phyloP scores from a whole-genome alignment of 495 filamentous ascomycete species.

The Penicillium crystallinum region DNA sequence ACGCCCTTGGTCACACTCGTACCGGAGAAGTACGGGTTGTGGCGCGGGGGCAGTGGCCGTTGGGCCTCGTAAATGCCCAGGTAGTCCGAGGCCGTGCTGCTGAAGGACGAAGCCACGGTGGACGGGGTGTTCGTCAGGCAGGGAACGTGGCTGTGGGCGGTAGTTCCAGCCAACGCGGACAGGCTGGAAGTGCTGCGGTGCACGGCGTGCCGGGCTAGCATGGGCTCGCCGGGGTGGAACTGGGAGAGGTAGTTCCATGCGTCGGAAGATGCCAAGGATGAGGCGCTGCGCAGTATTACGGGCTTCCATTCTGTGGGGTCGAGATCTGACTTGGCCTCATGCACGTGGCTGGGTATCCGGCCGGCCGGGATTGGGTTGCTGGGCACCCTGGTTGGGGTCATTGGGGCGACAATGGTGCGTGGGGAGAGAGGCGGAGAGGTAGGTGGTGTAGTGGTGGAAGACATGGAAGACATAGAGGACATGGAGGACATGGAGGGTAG shows the following conservation, averaged over 20 bases:
- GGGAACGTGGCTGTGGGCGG: conserved; percentile 18
- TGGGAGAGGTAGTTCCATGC: conserved; percentile 47
- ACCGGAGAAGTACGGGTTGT: conserved; percentile 34
- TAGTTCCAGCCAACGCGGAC: conserved; percentile 26
- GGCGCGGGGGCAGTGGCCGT: conserved; percentile 39
- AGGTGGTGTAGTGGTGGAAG: conserved; percentile 22
- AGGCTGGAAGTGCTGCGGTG: conserved; percentile 33
- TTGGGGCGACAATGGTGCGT: conserved; percentile 39
- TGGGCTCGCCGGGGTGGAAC: conserved; percentile 34
- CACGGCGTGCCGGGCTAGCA: conserved; percentile 25
- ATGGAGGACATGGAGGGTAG: conserved; percentile 17
- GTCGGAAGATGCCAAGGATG: conserved; percentile 36
- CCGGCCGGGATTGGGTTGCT: conserved; percentile 22
- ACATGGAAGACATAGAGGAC: conserved; percentile 1
- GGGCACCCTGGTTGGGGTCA: conserved; percentile 37
- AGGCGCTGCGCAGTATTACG: conserved; percentile 31
- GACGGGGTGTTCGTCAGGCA: conserved; percentile 42
- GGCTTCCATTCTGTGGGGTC: conserved; percentile 57
- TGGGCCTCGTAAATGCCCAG: conserved; percentile 27
- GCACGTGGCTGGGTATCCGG: conserved; percentile 40
- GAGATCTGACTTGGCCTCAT: conserved; percentile 46
- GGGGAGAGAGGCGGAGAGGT: conserved; percentile 35
- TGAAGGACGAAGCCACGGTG: conserved; percentile 38
- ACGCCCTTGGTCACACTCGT: conserved; percentile 34
- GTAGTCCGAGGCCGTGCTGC: conserved; percentile 38